Evolutionary conservation across 2,329 filamentous ascomycete genomes (phyloP), one percentile per base, ranked within the genome.

Genomic region (Chrysosporium keratinophilum): DNA sequence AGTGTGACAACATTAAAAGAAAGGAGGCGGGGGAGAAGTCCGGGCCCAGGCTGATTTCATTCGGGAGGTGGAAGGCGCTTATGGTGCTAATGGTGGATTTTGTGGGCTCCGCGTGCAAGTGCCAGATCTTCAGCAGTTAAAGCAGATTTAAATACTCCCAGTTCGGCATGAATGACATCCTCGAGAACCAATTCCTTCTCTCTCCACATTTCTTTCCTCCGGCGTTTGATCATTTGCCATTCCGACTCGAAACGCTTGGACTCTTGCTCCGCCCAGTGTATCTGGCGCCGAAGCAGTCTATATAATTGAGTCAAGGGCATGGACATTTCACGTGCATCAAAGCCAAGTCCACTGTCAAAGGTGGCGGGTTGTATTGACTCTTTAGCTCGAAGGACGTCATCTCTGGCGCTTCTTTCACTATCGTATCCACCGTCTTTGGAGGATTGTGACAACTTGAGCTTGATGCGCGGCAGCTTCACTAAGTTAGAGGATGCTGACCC

Each of bases 231-330:
- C 35, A 61, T 60, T 43, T 70, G 65, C 66, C 70, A 71, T 42
- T 75, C 68, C 1, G 61, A 60, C 15, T 67, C 64, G n/a, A 76
- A 60, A 35, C 66, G 62, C 4, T 57, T 58, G 1, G 65, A 63
- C 54, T 75, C 74, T 41, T 74, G 65, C 57, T 74, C 69, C 1
- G 73, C 73, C 74, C 74, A 76, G 53, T 69, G 64, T 17, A 76
- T 68, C 59, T 76, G 73, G 17, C 73, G 67, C 34, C 72, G 71
- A 10, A 76, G 65, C 3, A 76, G 61, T 31, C 71, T 66, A 57
- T 71, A 75, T 20, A 75, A 66, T 44, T 75, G 67, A 12, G 65
- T 67, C 1, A 71, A 68, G 34, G 63, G 66, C 43, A 76, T 65
- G 14, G 63, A 57, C 14, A 74, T 65, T 56, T 76, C 74, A 44